Evolutionary conservation across 2,329 filamentous ascomycete species (phyloP).

Genomic region (Epichloe baconii): DNA sequence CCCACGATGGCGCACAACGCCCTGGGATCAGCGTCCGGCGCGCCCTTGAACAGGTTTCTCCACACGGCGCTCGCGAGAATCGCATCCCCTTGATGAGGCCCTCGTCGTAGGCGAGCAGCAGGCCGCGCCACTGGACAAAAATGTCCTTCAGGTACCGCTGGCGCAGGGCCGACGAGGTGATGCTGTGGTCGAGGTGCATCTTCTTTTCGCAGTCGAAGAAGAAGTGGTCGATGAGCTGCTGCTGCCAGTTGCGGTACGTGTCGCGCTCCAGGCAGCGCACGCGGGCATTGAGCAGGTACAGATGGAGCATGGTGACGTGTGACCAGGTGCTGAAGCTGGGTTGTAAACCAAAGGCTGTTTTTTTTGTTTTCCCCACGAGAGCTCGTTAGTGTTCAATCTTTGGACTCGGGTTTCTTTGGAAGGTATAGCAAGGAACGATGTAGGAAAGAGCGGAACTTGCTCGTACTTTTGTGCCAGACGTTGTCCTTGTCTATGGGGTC

Average conservation of each 20-base stretch:
- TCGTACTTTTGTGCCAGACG: conserved; percentile 62
- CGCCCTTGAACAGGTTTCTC: conserved; percentile 81
- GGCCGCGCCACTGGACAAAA: conserved; percentile 83
- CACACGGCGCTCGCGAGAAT: conserved; percentile 73
- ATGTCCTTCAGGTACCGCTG: conserved; percentile 71
- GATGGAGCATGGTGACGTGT: conserved; percentile 89
- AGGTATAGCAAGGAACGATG: too few species aligned
- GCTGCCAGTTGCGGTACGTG: conserved; percentile 64
- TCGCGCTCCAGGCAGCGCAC: conserved; percentile 64
- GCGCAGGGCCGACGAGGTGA: conserved; percentile 43
- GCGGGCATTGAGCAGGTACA: conserved; percentile 80
- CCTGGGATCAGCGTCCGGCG: conserved; percentile 36
- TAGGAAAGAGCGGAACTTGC: conserved; percentile 9
- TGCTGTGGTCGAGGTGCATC: conserved; percentile 69
- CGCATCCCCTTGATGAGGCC: conserved; percentile 62
- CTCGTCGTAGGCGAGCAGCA: conserved; percentile 75
- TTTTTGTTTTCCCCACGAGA: neutral
- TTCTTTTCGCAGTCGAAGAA: conserved; percentile 78
- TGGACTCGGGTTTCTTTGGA: too few species aligned
- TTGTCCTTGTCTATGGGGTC: conserved; percentile 17
- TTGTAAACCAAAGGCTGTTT: conserved; percentile 57
- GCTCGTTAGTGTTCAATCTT: neutral
- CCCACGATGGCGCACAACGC: conserved; percentile 39
- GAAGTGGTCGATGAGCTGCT: conserved; percentile 88
- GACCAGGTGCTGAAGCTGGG: conserved; percentile 94